A percentile compares a stretch with the other conserved stretches of the same genome.
Conservation (phyloP, 805 yeast genomes). For the Barnettozyma salicaria region DNA sequence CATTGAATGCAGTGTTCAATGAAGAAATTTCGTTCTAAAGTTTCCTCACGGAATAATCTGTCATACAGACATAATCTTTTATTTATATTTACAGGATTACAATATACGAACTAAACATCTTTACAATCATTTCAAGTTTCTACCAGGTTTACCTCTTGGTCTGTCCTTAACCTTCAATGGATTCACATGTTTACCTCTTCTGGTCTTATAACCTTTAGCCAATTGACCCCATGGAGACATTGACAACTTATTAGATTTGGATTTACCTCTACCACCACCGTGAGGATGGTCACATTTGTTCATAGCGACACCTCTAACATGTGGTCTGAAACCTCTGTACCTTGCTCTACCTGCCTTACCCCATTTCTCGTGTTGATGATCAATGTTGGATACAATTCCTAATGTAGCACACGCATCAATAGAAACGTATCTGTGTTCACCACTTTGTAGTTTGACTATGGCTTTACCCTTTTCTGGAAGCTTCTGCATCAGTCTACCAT, state of each 20-base stretch:
- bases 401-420: slow-evolving; percentile 87
- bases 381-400: slow-evolving; percentile 89
- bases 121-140: slow-evolving; percentile 11
- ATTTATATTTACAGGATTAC: slow-evolving; percentile 3
- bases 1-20: background rate
- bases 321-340: slow-evolving; percentile 88
- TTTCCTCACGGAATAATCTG: too few relatives aligned
- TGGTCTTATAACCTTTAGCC: slow-evolving; percentile 90
- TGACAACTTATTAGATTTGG: slow-evolving; percentile 90
- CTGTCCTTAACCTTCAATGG: slow-evolving; percentile 85
- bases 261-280: slow-evolving; percentile 99
- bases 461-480: slow-evolving; percentile 65
- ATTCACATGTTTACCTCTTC: slow-evolving; percentile 83
- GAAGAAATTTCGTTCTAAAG: slow-evolving; percentile 4
- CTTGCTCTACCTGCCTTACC: slow-evolving; percentile 98
- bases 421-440: slow-evolving; percentile 88
- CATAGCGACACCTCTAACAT: slow-evolving; percentile 97
- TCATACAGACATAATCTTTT: background rate
- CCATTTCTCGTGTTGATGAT: slow-evolving; percentile 79
- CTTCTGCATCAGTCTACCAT: slow-evolving; percentile 81
- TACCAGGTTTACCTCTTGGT: slow-evolving; percentile 62
- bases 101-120: too few relatives aligned
- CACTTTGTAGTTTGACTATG: slow-evolving; percentile 75
- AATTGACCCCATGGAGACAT: slow-evolving; percentile 95
- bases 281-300: slow-evolving; percentile 96